Percentiles rank a stretch among this genome's conserved stretches.
phyloP scores from a whole-genome alignment of 1,139 yeast genomes.

The Taphrina wiesneri region DNA sequence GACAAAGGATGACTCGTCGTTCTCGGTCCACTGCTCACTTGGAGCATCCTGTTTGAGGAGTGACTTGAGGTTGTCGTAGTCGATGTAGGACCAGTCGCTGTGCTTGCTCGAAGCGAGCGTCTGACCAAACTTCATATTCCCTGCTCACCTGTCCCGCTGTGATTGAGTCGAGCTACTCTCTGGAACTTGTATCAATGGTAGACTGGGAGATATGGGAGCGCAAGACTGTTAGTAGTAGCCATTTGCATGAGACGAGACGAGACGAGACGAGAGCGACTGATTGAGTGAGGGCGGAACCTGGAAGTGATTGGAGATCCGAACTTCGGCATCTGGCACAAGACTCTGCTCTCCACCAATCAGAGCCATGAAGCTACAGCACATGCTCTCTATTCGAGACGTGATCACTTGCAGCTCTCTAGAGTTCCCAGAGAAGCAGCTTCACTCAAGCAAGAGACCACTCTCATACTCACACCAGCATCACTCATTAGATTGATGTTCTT shows the following conservation, averaged over 20 bases:
- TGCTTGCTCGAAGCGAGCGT: constrained; percentile 78
- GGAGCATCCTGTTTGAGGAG: constrained; percentile 69
- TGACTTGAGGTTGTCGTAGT: constrained; percentile 76
- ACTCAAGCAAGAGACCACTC: no score
- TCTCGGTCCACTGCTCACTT: constrained; percentile 61
- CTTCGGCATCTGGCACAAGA: no score
- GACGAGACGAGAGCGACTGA: background rate
- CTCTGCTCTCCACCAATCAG: background rate
- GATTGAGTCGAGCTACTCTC: background rate
- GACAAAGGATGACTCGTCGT: constrained; percentile 82
- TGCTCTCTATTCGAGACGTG: no score
- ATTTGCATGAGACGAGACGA: background rate
- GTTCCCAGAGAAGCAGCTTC: background rate
- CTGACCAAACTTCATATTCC: constrained; percentile 76
- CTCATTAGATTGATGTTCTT: no score
- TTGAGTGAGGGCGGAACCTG: background rate
- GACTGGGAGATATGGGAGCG: background rate
- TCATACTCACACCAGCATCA: no score
- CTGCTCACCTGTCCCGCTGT: background rate
- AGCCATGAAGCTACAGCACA: background rate
- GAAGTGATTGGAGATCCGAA: no score
- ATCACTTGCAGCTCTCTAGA: no score
- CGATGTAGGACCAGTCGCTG: constrained; percentile 88
- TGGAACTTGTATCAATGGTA: background rate
- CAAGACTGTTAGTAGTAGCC: no score